Conservation (phyloP, 768 basidiomycete species). For the Trametes coccinea region DNA sequence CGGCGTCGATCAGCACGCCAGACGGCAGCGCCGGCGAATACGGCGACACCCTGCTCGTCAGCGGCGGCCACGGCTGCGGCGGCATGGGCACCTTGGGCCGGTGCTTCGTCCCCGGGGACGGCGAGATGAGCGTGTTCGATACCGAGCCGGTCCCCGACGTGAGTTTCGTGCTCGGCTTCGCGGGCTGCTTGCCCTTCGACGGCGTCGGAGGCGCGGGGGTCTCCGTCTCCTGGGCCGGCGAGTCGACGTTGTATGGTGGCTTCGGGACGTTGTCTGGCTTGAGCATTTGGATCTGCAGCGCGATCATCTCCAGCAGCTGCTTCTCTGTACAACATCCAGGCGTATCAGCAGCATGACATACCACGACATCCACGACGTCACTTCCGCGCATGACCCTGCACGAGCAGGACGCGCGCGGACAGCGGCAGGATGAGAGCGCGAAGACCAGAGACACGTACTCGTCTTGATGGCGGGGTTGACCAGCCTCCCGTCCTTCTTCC, state of each 20-base stretch:
- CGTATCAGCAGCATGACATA: neutral
- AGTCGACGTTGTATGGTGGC: conserved; percentile 53
- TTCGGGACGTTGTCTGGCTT: conserved; percentile 73
- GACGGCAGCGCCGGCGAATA: conserved; percentile 79
- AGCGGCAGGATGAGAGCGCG: neutral
- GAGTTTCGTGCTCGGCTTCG: conserved; percentile 24
- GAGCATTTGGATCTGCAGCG: conserved; percentile 66
- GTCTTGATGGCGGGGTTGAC: conserved; percentile 71
- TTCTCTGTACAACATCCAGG: conserved; percentile 54
- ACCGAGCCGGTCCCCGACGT: conserved; percentile 24
- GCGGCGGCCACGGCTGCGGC: conserved; percentile 71
- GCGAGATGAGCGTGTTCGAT: conserved; percentile 28
- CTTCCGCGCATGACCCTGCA: too few species aligned
- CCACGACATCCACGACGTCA: neutral
- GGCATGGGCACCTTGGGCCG: conserved; percentile 61
- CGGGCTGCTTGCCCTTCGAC: conserved; percentile 33
- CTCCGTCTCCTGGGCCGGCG: conserved; percentile 29
- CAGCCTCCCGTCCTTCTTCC: conserved; percentile 77
- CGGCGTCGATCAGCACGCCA: conserved; percentile 77
- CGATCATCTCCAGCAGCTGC: conserved; percentile 72
- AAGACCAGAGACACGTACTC: conserved; percentile 49
- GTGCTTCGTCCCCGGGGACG: conserved; percentile 26
- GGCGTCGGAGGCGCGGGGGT: conserved; percentile 30
- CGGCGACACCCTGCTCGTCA: conserved; percentile 73
- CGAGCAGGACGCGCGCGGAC: neutral